Percentiles rank a stretch among this genome's conserved stretches.
phyloP scores from a whole-genome alignment of 1,284 basidiomycete genomes.

The Sparassis latifolia region DNA sequence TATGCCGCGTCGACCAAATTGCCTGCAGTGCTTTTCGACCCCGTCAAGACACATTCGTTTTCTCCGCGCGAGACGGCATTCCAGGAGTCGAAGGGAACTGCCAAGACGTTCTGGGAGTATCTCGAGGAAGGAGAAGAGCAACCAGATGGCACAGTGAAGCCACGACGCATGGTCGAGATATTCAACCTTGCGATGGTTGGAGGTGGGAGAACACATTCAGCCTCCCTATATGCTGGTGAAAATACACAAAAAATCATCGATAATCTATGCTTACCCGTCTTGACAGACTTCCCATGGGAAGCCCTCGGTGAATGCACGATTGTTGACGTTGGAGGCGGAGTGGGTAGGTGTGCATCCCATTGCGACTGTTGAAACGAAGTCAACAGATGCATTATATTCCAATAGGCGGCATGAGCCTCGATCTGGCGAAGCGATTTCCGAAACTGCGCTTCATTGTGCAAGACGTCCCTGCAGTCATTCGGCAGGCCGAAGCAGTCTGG shows the following conservation, averaged over 20 bases:
- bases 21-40: constrained; percentile 8
- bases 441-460: constrained; percentile 17
- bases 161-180: constrained; percentile 5
- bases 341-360: constrained; percentile 5
- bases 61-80: constrained; percentile 6
- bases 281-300: constrained; percentile 14
- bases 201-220: constrained; percentile 6
- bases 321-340: constrained; percentile 18
- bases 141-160: constrained; percentile 5
- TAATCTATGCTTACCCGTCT: background rate
- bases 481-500: constrained; percentile 10
- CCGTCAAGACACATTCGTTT: background rate
- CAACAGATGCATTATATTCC: background rate
- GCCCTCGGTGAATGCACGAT: constrained; percentile 6
- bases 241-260: background rate
- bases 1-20: constrained; percentile 9
- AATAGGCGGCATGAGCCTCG: constrained; percentile 1
- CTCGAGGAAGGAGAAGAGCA: constrained; percentile 6
- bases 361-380: background rate
- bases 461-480: constrained; percentile 11
- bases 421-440: constrained; percentile 9
- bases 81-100: constrained; percentile 4
- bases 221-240: constrained; percentile 9
- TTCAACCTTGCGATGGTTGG: constrained; percentile 13
- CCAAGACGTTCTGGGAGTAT: constrained; percentile 7